A percentile compares a stretch with the other conserved stretches of the same genome.
Conservation (phyloP, 2,329 filamentous ascomycete genomes). For the Colletotrichum sp. region DNA sequence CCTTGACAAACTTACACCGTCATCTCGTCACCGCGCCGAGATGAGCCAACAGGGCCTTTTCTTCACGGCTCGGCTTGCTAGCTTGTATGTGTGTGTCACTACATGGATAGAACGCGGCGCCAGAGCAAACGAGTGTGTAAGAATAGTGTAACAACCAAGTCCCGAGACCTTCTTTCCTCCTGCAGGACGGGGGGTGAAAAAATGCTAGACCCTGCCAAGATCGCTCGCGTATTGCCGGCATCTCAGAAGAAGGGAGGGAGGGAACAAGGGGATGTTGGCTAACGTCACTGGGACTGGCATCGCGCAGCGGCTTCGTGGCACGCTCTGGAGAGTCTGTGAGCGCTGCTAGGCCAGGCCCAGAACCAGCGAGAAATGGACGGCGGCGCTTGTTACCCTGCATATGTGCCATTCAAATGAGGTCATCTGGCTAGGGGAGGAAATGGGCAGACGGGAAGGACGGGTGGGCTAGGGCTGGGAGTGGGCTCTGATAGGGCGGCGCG, state of each 20-base stretch:
- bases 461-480: background rate
- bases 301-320: constrained; percentile 6
- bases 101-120: background rate
- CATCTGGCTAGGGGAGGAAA: background rate
- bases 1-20: background rate
- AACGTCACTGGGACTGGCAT: constrained; percentile 9
- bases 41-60: background rate
- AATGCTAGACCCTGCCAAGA: constrained; percentile 16
- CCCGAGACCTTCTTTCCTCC: background rate
- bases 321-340: background rate
- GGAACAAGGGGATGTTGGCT: background rate
- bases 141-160: background rate
- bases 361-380: background rate
- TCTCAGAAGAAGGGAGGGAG: background rate
- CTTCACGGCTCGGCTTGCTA: background rate
- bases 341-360: background rate
- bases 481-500: background rate
- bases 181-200: background rate
- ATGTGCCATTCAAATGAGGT: constrained; percentile 5
- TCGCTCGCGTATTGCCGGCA: background rate
- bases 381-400: background rate
- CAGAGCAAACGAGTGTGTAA: background rate
- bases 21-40: constrained; percentile 17
- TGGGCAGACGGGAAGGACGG: background rate
- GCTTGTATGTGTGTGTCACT: background rate